Evolutionary conservation across 2,329 filamentous ascomycete species (phyloP).

Genomic region (Colletotrichum gloeosporioides): DNA sequence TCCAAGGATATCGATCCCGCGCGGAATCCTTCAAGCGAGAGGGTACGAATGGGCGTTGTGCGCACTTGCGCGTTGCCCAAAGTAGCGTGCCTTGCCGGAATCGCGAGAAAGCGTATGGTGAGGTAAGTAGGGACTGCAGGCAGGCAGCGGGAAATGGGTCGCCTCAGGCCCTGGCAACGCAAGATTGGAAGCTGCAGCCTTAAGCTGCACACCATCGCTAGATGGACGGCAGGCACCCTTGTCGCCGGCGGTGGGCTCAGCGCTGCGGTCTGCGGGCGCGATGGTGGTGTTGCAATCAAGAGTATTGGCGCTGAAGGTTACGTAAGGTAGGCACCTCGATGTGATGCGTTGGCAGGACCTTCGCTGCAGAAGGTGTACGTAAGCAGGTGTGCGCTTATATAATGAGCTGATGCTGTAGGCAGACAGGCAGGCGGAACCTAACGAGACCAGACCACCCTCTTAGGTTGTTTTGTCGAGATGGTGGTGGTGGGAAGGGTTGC

Average conservation of each 20-base stretch:
- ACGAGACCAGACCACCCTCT: neutral
- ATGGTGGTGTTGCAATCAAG: neutral
- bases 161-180: neutral
- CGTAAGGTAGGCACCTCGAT: neutral
- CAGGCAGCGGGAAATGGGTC: neutral
- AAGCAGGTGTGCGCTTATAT: neutral
- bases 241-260: neutral
- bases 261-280: neutral
- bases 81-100: neutral
- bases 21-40: neutral
- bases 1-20: neutral
- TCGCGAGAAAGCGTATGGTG: neutral
- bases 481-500: neutral
- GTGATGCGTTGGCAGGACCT: neutral
- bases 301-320: neutral
- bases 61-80: neutral
- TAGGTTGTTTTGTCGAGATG: neutral
- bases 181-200: neutral
- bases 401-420: neutral
- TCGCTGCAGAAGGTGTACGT: neutral
- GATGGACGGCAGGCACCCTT: neutral
- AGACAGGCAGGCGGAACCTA: neutral
- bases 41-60: neutral
- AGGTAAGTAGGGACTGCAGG: neutral
- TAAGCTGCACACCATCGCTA: slow-evolving; percentile 8